Percentiles rank a stretch among this genome's conserved stretches.
Evolutionary conservation across 208 protist genomes (phyloP).

Genomic region (Trypanosoma platydactyli): DNA sequence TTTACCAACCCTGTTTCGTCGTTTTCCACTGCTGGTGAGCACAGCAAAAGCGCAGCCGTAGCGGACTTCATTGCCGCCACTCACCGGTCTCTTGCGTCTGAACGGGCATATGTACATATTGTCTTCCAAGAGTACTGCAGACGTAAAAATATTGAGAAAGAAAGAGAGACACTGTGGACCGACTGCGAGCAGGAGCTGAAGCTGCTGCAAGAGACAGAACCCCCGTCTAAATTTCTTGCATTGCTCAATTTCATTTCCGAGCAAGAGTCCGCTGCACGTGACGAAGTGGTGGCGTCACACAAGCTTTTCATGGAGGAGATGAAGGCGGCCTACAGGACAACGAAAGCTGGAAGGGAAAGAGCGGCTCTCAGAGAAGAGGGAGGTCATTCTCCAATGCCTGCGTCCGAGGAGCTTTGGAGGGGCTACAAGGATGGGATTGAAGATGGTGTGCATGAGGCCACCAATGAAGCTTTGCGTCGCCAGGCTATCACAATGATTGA

Average conservation of each 20-base stretch:
- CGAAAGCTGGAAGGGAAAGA: too few relatives aligned
- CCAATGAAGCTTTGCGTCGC: constrained; percentile 35
- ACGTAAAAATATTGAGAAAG: constrained; percentile 63
- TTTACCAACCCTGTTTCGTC: background rate
- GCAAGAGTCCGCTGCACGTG: constrained; percentile 37
- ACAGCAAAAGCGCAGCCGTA: background rate
- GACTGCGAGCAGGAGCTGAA: constrained; percentile 24
- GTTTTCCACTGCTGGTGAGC: background rate
- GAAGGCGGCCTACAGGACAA: constrained; percentile 22
- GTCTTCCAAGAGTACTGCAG: constrained; percentile 77
- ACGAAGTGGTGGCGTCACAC: constrained; percentile 35
- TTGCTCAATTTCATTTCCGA: constrained; percentile 28
- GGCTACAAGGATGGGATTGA: background rate
- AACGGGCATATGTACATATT: constrained; percentile 56
- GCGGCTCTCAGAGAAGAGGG: too few relatives aligned
- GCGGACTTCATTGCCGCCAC: constrained; percentile 8
- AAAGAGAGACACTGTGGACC: constrained; percentile 28
- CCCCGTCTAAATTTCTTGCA: constrained; percentile 42
- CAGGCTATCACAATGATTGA: constrained; percentile 79
- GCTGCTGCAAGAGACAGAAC: constrained; percentile 33
- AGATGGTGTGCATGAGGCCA: background rate
- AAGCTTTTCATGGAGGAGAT: constrained; percentile 62
- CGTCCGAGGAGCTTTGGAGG: too few relatives aligned
- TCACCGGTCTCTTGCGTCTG: constrained; percentile 8
- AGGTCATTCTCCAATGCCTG: too few relatives aligned